Percentiles rank a stretch among this genome's conserved stretches.
phyloP scores from a whole-genome alignment of 1,284 basidiomycete genomes.

The Peniophora sp. region DNA sequence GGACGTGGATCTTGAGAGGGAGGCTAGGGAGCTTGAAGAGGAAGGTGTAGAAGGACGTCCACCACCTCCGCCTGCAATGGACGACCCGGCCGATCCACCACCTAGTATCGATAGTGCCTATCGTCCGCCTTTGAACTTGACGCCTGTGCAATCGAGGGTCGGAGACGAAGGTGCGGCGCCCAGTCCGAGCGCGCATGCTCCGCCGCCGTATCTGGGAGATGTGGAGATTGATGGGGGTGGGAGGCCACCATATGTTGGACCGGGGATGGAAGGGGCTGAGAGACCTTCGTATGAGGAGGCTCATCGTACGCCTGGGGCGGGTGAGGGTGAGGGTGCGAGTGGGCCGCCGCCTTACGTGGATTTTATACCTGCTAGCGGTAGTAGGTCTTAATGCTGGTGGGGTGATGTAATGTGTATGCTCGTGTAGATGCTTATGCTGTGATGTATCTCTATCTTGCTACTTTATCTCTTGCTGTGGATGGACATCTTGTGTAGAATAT shows the following conservation, averaged over 20 bases:
- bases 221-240: slow-evolving; percentile 37
- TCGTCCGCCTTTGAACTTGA: slow-evolving; percentile 34
- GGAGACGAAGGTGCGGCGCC: slow-evolving; percentile 9
- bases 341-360: slow-evolving; percentile 54
- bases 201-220: slow-evolving; percentile 51
- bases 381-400: no score
- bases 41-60: slow-evolving; percentile 22
- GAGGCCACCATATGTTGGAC: background rate
- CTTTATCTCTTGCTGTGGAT: background rate
- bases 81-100: slow-evolving; percentile 79
- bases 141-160: slow-evolving; percentile 13
- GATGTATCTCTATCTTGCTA: background rate
- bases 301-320: no score
- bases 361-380: slow-evolving; percentile 15
- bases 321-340: slow-evolving; percentile 31
- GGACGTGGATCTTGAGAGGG: slow-evolving; percentile 11
- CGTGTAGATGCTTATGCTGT: background rate
- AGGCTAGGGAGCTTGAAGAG: no score
- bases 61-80: slow-evolving; percentile 73
- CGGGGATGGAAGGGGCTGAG: no score
- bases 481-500: no score
- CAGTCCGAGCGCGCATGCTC: slow-evolving; percentile 28
- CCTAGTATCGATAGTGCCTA: slow-evolving; percentile 77
- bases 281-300: no score
- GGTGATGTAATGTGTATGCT: no score